Evolutionary conservation across 345 rosid genomes (phyloP).

Genomic region (Durio zibethinus): DNA sequence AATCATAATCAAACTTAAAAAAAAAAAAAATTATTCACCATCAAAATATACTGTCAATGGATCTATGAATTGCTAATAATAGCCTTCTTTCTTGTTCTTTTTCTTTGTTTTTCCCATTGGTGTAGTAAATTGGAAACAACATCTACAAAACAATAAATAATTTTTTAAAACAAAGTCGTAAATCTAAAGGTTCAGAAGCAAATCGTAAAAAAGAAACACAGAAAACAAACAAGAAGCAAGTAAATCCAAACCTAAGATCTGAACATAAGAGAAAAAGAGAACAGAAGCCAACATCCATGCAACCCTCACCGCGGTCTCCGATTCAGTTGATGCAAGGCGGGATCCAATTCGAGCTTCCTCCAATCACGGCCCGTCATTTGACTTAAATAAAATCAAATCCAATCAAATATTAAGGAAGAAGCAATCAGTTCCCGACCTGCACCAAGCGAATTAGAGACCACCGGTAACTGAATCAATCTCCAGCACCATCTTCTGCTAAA

Average conservation of each 20-base stretch:
- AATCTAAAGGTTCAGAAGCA: slow-evolving; percentile 13
- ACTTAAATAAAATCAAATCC: neutral
- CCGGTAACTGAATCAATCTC: slow-evolving; percentile 43
- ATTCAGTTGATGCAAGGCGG: slow-evolving; percentile 99
- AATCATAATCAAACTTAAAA: neutral
- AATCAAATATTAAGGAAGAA: slow-evolving; percentile 6
- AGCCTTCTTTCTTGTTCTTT: neutral
- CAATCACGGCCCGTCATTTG: slow-evolving; percentile 26
- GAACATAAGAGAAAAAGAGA: neutral
- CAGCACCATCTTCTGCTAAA: neutral
- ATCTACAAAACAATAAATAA: neutral
- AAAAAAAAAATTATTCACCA: neutral
- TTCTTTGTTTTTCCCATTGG: neutral
- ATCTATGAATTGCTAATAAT: neutral
- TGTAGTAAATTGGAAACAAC: neutral
- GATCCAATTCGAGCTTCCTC: slow-evolving; percentile 52
- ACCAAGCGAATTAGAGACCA: slow-evolving; percentile 98
- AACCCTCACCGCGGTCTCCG: slow-evolving; percentile 75
- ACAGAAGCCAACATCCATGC: slow-evolving; percentile 22
- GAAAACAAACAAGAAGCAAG: neutral
- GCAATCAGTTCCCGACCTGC: slow-evolving; percentile 95
- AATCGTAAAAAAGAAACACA: neutral
- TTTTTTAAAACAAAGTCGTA: neutral
- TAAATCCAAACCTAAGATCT: slow-evolving; percentile 42
- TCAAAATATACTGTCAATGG: neutral